Evolutionary conservation across 371 early-diverging fungal species (phyloP).

Genomic region (Mucor racemosus): DNA sequence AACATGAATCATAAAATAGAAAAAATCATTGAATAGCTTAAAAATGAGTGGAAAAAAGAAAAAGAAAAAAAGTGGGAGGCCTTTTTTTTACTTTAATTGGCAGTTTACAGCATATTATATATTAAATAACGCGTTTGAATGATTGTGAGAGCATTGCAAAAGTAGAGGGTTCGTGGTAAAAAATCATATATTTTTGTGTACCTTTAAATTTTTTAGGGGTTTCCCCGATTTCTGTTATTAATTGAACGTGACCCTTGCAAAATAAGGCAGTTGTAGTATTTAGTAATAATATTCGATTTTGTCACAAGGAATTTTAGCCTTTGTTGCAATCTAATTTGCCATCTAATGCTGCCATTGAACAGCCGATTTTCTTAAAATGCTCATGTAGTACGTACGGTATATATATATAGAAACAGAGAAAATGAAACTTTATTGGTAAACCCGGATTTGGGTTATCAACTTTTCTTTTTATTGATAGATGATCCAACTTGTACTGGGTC

Average conservation of each 20-base stretch:
- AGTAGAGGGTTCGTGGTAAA: slow-evolving; percentile 7
- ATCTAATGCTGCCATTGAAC: not conserved
- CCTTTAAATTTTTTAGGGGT: not conserved
- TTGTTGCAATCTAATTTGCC: not conserved
- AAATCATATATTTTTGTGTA: not conserved
- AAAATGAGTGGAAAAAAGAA: not conserved
- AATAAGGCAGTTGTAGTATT: slow-evolving; percentile 6
- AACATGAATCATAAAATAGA: not conserved
- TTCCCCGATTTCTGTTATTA: not conserved
- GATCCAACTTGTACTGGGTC: not conserved
- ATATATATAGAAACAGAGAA: no score
- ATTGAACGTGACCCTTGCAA: not conserved
- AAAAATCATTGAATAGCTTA: not conserved
- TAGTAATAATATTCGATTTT: not conserved
- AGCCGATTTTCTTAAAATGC: not conserved
- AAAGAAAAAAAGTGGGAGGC: no score
- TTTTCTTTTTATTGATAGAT: no score
- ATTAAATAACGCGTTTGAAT: not conserved
- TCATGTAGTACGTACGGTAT: no score
- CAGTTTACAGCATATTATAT: no score
- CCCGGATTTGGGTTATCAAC: no score
- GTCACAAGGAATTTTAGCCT: slow-evolving; percentile 1
- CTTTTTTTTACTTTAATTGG: not conserved
- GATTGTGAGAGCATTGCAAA: not conserved
- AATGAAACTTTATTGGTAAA: not conserved